Base-by-base conservation (phyloP, 225 moss, liverwort and hornwort genomes). In the Polytrichum formosum region DNA sequence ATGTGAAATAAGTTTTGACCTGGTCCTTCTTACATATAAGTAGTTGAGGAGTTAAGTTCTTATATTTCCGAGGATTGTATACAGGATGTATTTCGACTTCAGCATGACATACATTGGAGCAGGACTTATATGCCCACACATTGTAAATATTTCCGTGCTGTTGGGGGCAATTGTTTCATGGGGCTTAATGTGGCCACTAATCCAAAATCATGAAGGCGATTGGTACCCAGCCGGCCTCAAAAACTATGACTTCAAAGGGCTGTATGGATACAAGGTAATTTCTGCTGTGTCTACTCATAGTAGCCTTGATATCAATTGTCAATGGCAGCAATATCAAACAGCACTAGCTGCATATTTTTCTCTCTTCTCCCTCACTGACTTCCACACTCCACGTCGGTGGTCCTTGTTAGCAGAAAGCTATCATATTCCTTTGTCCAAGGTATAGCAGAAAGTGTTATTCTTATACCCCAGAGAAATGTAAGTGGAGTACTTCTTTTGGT, bases 181-280 rank as follows among this genome's bases (percentile, higher is more conserved):
- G 83, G 89, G 89, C 10, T n/a, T 90, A 9, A 79, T 90, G 86
- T 90, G 89, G 89, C 89, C 89, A 19, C 69, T 90, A 1, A 86
- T 90, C 28, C n/a, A 63, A 5, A 82, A 77, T 1, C 78, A 66
- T 5, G 55, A 61, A 59, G 89, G 89, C 6, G 35, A 76, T 13
- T 87, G 86, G 86, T 87, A 80, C 28, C 79, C 82, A 0, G 63
- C 59, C 4, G 78, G 75, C 58, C 74, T 65, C 8, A 17, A 23
- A 5, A 7, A 0, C 0, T 46, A 54, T 18, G 35, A 81, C 62
- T 90, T 90, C 65, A 55, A n/a, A 28, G 86, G 89, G 53, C 70
- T 86, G 53, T 86, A 69, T 74, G 83, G 83, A 54, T 90, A 90
- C 74, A 86, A 86, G 85, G 89, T 90, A 77, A 46, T 26, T 73